A percentile compares a stretch with the other conserved stretches of the same genome.
phyloP scores from a whole-genome alignment of 2,329 filamentous ascomycete genomes.

The Beauveria australis region DNA sequence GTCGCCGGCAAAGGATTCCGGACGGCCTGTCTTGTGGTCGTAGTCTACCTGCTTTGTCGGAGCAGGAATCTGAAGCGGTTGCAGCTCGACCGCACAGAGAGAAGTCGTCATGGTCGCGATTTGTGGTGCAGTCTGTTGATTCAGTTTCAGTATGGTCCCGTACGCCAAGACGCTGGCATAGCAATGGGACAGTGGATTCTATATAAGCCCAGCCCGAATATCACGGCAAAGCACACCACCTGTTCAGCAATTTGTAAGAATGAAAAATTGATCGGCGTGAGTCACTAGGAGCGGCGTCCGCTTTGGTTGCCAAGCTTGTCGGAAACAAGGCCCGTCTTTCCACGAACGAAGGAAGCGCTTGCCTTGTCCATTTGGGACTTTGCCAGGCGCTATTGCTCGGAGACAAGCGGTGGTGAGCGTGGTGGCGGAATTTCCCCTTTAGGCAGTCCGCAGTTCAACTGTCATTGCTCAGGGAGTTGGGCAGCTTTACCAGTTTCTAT shows the following conservation, averaged over 20 bases:
- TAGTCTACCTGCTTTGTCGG: neutral
- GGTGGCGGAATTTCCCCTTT: slow-evolving; percentile 3
- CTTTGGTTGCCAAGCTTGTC: neutral
- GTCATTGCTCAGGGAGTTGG: neutral
- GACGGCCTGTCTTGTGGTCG: neutral
- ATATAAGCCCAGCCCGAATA: neutral
- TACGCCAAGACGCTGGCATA: neutral
- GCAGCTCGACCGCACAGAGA: neutral
- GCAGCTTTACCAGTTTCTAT: too few relatives aligned
- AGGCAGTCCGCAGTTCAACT: neutral
- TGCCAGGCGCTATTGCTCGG: too few relatives aligned
- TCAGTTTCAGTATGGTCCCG: neutral
- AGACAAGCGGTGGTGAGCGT: neutral
- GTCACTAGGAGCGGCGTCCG: neutral
- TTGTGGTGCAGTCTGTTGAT: neutral
- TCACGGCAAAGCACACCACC: too few relatives aligned
- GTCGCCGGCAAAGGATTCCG: neutral
- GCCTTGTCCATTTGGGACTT: neutral
- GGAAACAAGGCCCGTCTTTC: slow-evolving; percentile 2
- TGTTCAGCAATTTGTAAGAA: neutral
- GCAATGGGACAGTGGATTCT: neutral
- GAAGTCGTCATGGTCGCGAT: neutral
- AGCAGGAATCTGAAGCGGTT: neutral
- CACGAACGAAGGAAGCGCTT: neutral
- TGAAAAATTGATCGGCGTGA: neutral